A percentile compares a stretch with the other conserved stretches of the same genome.
These are phyloP conservation scores for Aristolochia contorta DNA, from an alignment of 164 flowering plant species.

Conservation along the genomic window DNA sequence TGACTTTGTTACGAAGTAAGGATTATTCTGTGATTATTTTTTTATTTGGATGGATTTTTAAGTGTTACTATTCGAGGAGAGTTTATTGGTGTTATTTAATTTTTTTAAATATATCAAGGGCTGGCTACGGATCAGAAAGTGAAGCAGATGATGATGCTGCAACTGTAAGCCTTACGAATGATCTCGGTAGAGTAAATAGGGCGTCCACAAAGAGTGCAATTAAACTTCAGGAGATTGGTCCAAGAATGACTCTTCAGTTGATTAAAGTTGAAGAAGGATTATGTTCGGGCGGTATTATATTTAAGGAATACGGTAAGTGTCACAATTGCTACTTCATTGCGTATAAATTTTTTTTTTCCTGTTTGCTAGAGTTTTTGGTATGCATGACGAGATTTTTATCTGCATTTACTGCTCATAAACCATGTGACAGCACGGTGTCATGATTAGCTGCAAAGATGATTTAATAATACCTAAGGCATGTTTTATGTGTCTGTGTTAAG, in stretches of 20 bases:
- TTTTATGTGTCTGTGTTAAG: too few relatives aligned
- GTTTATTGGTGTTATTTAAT: background rate
- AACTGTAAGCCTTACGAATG: conserved; percentile 60
- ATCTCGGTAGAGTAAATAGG: conserved; percentile 68
- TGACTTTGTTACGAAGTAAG: conserved; percentile 84
- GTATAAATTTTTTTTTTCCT: too few relatives aligned
- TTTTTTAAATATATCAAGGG: conserved; percentile 36
- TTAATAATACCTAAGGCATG: too few relatives aligned
- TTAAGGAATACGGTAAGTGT: conserved; percentile 60
- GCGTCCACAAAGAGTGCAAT: conserved; percentile 93
- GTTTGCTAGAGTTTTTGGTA: too few relatives aligned
- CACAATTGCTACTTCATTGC: too few relatives aligned
- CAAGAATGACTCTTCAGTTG: conserved; percentile 88
- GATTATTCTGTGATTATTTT: conserved; percentile 2
- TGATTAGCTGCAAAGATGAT: too few relatives aligned
- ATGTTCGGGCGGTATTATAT: conserved; percentile 71
- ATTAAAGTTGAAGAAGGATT: conserved; percentile 80
- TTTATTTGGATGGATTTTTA: background rate
- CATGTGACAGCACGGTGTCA: too few relatives aligned
- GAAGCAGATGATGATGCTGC: conserved; percentile 98
- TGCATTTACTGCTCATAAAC: too few relatives aligned
- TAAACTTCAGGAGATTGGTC: conserved; percentile 94
- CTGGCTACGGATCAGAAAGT: conserved; percentile 98
- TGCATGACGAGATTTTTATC: too few relatives aligned
- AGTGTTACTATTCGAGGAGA: background rate